Base-by-base conservation (phyloP, 169 alveolate species). In the Blepharisma undulans region DNA sequence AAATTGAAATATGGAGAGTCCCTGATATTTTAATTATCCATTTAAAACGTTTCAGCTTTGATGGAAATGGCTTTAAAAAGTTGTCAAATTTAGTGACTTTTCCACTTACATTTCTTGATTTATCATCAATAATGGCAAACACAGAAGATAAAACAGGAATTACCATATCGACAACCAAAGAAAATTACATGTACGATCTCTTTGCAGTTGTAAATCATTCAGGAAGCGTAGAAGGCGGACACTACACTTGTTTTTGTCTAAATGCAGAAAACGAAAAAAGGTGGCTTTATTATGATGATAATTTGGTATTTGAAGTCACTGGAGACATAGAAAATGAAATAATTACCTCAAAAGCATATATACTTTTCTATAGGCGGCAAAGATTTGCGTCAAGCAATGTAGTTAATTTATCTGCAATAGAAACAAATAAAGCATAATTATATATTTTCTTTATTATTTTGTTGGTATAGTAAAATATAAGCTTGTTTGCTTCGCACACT, bases 261-360 rank as follows among this genome's bases (percentile, higher is more conserved):
- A 78, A 29, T 4, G 60, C 25, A 25, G 72, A 19, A 1, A 71
- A 86, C 72, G 84, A 72, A 4, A 85, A 72, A 72, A 36, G 29
- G 33, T 86, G 91, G 91, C 91, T 86, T 61, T 86, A 27, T 32
- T 72, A 25, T 85, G 91, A 86, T 32, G 91, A 86, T 48, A 32
- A 61, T 27, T 61, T 27, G 71, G 91, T 86, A 22, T 86, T 86
- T 72, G 59, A 86, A 32, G 91, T 86, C 27, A 33, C 66, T 2
- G 91, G 84, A 21, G 72, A 86, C 8, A 25, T 32, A 16, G 72
- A 86, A 14, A 27, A 86, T 22, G 91, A 86, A 33, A 60, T 86
- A 12, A 85, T 86, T 29, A 71, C 91, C n/a, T 19, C 48, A 30
- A 86, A 86, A 72, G 91, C 91, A 21, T 86, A 86, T 32, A 86